Percentiles rank a stretch among this genome's conserved stretches.
These are phyloP conservation scores for Candida insectalens DNA, from an alignment of 805 yeast species.

Conservation along the genomic window DNA sequence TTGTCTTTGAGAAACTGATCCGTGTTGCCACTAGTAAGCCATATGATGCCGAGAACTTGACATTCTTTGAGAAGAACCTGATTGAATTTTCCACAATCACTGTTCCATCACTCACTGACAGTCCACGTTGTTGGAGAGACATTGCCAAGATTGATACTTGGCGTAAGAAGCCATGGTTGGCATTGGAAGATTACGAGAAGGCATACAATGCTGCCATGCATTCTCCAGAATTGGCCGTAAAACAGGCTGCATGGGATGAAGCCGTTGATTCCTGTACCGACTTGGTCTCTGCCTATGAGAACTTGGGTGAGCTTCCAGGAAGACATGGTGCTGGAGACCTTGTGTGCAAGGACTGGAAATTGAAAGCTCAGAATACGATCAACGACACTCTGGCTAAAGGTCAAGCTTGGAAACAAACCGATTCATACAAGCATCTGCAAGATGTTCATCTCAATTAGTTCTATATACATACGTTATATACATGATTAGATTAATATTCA, in stretches of 20 bases:
- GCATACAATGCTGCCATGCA: slow-evolving; percentile 69
- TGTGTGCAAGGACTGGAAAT: slow-evolving; percentile 91
- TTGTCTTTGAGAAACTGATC: slow-evolving; percentile 64
- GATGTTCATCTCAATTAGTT: slow-evolving; percentile 22
- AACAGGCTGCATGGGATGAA: slow-evolving; percentile 60
- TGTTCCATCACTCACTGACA: slow-evolving; percentile 59
- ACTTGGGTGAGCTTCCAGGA: slow-evolving; percentile 78
- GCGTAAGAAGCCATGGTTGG: slow-evolving; percentile 81
- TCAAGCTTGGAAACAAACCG: slow-evolving; percentile 67
- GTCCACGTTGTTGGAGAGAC: slow-evolving; percentile 67
- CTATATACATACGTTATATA: slow-evolving; percentile 8
- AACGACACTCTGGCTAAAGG: slow-evolving; percentile 76
- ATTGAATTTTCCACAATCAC: slow-evolving; percentile 60
- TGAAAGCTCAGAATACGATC: slow-evolving; percentile 64
- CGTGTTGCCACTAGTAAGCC: slow-evolving; percentile 53
- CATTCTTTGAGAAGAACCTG: slow-evolving; percentile 60
- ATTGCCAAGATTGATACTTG: slow-evolving; percentile 82
- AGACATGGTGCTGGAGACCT: slow-evolving; percentile 69
- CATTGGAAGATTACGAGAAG: slow-evolving; percentile 77
- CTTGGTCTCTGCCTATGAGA: slow-evolving; percentile 76
- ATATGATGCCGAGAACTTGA: slow-evolving; percentile 26
- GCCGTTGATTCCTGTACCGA: slow-evolving; percentile 75
- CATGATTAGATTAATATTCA: slow-evolving; percentile 29
- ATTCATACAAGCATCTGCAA: slow-evolving; percentile 61
- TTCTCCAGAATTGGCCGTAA: slow-evolving; percentile 51